A percentile compares a stretch with the other conserved stretches of the same genome.
phyloP scores from a whole-genome alignment of 2,329 filamentous ascomycete species.

The Fusarium sterilihyphosum region DNA sequence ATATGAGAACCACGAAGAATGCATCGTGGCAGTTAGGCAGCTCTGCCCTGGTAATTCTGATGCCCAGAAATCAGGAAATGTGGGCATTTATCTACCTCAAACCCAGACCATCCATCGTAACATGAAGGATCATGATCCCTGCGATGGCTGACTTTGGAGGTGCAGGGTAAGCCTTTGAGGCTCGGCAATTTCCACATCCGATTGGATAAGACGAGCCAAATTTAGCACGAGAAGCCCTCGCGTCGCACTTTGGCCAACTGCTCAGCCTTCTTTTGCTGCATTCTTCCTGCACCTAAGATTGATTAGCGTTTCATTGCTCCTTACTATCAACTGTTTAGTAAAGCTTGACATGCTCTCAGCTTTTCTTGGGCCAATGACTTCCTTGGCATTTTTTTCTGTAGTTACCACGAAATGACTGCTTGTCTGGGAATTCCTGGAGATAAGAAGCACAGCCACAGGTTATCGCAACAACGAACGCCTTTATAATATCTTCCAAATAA shows the following conservation, averaged over 20 bases:
- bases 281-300: not conserved
- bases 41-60: too few species aligned
- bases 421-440: not conserved
- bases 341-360: not conserved
- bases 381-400: rapidly evolving
- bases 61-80: not conserved
- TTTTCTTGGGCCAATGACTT: not conserved
- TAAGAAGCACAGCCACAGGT: not conserved
- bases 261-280: not conserved
- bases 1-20: constrained; percentile 27
- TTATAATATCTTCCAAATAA: not conserved
- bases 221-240: not conserved
- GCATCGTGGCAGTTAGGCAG: not conserved
- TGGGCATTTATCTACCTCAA: not conserved
- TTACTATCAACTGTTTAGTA: not conserved
- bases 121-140: not conserved
- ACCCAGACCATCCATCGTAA: not conserved
- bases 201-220: not conserved
- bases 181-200: not conserved
- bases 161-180: not conserved
- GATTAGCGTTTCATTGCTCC: not conserved
- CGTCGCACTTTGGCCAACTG: not conserved
- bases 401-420: rapidly evolving
- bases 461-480: not conserved
- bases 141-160: not conserved